Base-by-base conservation (phyloP, 345 rosid species). In the Turnera subulata region DNA sequence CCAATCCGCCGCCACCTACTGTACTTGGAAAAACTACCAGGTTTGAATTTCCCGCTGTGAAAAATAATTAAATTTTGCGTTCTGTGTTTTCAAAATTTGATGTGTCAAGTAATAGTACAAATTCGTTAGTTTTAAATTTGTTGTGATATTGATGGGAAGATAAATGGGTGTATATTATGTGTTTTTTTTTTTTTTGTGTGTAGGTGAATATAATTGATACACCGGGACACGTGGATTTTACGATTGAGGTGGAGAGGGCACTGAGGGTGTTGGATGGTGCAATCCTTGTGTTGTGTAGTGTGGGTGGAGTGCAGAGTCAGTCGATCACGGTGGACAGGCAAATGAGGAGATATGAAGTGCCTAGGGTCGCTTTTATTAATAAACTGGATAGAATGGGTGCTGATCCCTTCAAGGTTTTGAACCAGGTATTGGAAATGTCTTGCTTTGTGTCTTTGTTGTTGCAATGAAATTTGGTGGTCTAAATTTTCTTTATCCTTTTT, bases 381-480 rank as follows among this genome's bases (percentile, higher is more conserved):
- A 94, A 94, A 74, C 99, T 94, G 58, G 99, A 94, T 73, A 73
- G 99, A 46, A 94, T 88, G 99, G 99, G 97, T 70, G 99, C 99
- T 16, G 99, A 94, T 74, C 99, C 97, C 0, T 90, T 96, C 97
- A 94, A 90, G 81, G 99, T 94, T 53, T 67, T 94, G 73, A 84
- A 69, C 68, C 99, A 94, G 95, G 99, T 94, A 60, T 20, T 15
- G 6, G 6, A 13, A 16, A 22, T 25, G 1, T 0, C 5, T 6
- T 45, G 15, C 20, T 18, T 23, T 63, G 13, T 63, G n/a, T 40
- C 14, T 21, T 2, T 44, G 39, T 10, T 32, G 13, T 51, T 12
- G 12, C 8, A n/a, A n/a, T 51, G 55, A 25, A 14, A 29, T 11
- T 25, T 51, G 45, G 45, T 6, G 14, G 45, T 16, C 45, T 42